Evolutionary conservation across 2,329 filamentous ascomycete genomes (phyloP), one percentile per base, ranked within the genome.

Genomic region (Thielaviopsis ethacetica): DNA sequence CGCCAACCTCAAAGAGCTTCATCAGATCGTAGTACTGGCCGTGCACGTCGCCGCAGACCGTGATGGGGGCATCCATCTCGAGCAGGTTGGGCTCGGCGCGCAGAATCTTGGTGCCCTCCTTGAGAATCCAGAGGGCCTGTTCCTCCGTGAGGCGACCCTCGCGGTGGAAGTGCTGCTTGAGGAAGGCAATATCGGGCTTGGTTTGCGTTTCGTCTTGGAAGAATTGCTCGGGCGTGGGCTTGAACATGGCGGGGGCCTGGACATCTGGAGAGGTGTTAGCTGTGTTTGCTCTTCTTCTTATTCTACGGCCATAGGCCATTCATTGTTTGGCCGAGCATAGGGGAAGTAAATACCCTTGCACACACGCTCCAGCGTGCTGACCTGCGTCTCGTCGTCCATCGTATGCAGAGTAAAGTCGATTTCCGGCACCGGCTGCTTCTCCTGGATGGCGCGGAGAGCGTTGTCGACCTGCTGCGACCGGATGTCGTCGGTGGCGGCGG

Each of bases 41-140:
- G 72, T 98, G 93, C 58, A 98, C 91, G 68, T 98, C 93, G 69
- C 93, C 93, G 68, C 93, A 98, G 56, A 98, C 93, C 10, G 93
- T 98, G 69, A 98, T 98, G 62, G 93, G 93, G 49, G 93, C 93
- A 72, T 98, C 93, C 93, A 98, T 98, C 77, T 98, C 93, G 65
- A 98, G 79, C 64, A 98, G 77, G 72, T 97, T 98, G 64, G 93
- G 91, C 75, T 98, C 93, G 63, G 85, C 79, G 68, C 85, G 86
- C 67, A 98, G 78, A 56, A 98, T 75, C 71, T 96, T 87, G 59
- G 89, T 90, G 63, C 91, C 93, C 66, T 85, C 84, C 66, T 83
- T 82, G 71, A 98, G 84, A 67, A 98, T 98, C 84, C 86, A 97
- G 71, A 98, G 77, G 61, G 93, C 93, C 76, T 98, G 93, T 67